Evolutionary conservation across 2,329 filamentous ascomycete genomes (phyloP).

Genomic region (Aspergillaceae sp.): DNA sequence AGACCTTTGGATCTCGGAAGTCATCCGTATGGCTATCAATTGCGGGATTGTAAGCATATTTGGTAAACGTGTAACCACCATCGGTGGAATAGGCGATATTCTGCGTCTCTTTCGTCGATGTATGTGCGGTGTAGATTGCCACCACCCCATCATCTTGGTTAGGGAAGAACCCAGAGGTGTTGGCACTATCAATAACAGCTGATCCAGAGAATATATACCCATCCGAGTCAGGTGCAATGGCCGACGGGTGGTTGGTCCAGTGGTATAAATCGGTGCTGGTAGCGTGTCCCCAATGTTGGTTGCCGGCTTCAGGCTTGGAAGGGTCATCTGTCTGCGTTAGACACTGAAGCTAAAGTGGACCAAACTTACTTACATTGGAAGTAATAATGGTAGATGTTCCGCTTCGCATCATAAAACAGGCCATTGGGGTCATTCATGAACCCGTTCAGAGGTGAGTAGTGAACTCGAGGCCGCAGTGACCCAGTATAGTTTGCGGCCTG

Average conservation of each 20-base stretch:
- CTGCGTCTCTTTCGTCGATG: slow-evolving; percentile 39
- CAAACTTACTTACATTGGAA: slow-evolving; percentile 46
- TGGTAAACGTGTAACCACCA: slow-evolving; percentile 53
- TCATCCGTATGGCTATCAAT: slow-evolving; percentile 47
- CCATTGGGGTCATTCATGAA: slow-evolving; percentile 56
- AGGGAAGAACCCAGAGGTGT: slow-evolving; percentile 59
- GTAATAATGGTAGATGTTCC: slow-evolving; percentile 54
- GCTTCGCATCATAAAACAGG: slow-evolving; percentile 48
- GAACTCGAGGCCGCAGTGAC: slow-evolving; percentile 21
- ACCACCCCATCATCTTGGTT: slow-evolving; percentile 55
- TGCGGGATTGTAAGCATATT: slow-evolving; percentile 54
- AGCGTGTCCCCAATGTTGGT: slow-evolving; percentile 61
- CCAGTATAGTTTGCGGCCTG: slow-evolving; percentile 8
- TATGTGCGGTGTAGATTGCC: slow-evolving; percentile 47
- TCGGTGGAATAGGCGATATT: slow-evolving; percentile 55
- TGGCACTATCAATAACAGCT: slow-evolving; percentile 52
- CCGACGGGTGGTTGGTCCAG: slow-evolving; percentile 57
- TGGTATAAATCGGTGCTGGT: slow-evolving; percentile 55
- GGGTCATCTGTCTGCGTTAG: slow-evolving; percentile 38
- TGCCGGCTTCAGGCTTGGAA: slow-evolving; percentile 42
- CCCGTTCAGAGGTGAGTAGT: slow-evolving; percentile 21
- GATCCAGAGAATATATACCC: slow-evolving; percentile 47
- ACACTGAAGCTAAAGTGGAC: too few relatives aligned
- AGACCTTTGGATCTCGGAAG: slow-evolving; percentile 59
- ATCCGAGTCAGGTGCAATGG: slow-evolving; percentile 42